Conservation (phyloP, 345 rosid genomes). For the Geranium rotundifolium region DNA sequence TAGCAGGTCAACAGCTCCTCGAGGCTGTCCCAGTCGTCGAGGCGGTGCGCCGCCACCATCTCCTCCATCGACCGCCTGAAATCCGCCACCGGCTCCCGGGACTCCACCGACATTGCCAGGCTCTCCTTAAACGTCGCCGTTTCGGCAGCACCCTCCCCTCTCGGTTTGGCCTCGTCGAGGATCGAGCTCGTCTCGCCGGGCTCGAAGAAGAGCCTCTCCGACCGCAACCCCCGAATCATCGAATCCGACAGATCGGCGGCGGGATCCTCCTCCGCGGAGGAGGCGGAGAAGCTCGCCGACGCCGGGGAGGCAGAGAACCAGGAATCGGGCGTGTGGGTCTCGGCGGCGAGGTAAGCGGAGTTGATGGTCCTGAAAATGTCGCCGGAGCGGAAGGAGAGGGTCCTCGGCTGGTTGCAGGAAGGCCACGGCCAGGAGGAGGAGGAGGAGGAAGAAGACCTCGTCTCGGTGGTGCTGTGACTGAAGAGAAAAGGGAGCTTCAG, state of each 20-base stretch:
- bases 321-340: constrained; percentile 3
- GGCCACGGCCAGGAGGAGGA: constrained; percentile 72
- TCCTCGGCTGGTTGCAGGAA: constrained; percentile 66
- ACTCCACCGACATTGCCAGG: constrained; percentile 48
- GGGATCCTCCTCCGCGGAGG: constrained; percentile 15
- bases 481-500: background rate
- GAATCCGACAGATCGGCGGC: constrained; percentile 18
- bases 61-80: constrained; percentile 87
- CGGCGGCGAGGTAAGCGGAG: constrained; percentile 24
- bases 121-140: constrained; percentile 30
- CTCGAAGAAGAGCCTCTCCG: constrained; percentile 55
- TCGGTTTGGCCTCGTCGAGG: constrained; percentile 26
- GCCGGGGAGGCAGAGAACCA: constrained; percentile 18
- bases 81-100: constrained; percentile 60
- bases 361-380: constrained; percentile 25
- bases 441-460: no score
- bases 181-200: constrained; percentile 62
- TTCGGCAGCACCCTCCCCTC: background rate
- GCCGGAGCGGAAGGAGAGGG: constrained; percentile 45
- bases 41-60: constrained; percentile 69
- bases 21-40: constrained; percentile 52
- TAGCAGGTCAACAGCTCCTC: constrained; percentile 63
- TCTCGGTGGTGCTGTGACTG: background rate
- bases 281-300: constrained; percentile 32
- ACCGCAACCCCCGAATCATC: constrained; percentile 38